phyloP scores from a whole-genome alignment of 441 rosid genomes.

The Metrosideros polymorpha region DNA sequence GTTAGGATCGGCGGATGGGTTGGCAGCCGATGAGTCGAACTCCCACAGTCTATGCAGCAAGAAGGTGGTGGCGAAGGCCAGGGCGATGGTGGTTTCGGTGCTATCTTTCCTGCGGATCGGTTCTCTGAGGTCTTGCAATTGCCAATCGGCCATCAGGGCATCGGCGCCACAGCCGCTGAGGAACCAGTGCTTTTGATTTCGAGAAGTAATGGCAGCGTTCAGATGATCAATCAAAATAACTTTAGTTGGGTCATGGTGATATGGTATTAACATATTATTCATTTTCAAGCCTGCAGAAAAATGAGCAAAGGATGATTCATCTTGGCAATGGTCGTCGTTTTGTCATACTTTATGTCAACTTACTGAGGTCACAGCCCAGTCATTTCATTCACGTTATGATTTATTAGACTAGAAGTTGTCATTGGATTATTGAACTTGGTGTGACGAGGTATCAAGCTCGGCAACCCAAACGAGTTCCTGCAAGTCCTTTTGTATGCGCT shows the following conservation, averaged over 20 bases:
- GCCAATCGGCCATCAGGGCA: neutral
- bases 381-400: neutral
- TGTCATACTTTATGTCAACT: neutral
- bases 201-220: neutral
- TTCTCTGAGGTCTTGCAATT: conserved; percentile 7
- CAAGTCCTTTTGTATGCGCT: neutral
- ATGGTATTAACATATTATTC: neutral
- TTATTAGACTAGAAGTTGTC: neutral
- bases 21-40: neutral
- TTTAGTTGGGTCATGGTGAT: neutral
- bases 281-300: neutral
- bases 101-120: conserved; percentile 17
- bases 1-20: conserved; percentile 18
- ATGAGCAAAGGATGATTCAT: neutral
- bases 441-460: neutral
- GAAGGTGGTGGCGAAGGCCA: conserved; percentile 26
- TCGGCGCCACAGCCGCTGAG: neutral
- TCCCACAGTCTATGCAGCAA: conserved; percentile 12
- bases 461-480: neutral
- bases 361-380: neutral
- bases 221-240: neutral
- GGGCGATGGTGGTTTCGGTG: conserved; percentile 16
- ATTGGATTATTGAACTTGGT: neutral
- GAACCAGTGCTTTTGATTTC: neutral
- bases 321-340: neutral